Base-by-base conservation (phyloP, 495 filamentous ascomycete genomes). In the Talaromyces proteolyticus region DNA sequence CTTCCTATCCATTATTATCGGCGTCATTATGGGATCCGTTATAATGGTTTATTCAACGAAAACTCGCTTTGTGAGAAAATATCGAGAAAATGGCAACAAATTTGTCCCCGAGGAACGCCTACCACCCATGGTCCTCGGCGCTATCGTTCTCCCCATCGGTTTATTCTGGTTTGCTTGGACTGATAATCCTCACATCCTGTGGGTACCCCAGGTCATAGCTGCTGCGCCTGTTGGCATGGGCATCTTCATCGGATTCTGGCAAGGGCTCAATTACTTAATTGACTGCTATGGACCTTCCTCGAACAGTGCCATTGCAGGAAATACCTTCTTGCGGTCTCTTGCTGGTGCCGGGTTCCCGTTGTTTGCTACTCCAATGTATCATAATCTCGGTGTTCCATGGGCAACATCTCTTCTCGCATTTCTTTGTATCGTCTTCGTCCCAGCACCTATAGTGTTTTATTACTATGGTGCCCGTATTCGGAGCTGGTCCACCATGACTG, bases 281-380 rank as follows among this genome's bases (percentile, higher is more conserved):
- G 87, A 91, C 57, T 85, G 85, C 10, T 90, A 91, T 63, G 77
- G 79, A 49, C 77, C 86, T 43, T 88, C 81, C 37, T 68, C 87
- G 0, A 87, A 87, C 3, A 79, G 73, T 19, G 87, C 87, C 1
- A 71, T 86, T 57, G 85, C 87, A 0, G 85, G 82, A 0, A 77
- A 82, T 0, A 76, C 75, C 0, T 79, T 77, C 43, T 64, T 76
- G 22, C 71, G 87, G 2, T 79, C 74, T 24, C 64, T 85, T 12
- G 71, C 85, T 22, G 87, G 82, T 0, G 84, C 84, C 0, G 65
- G 70, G 3, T 62, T 77, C 18, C 73, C 74, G 6, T 58, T 79
- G 3, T 74, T 73, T 11, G 67, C 67, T 6, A 58, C 59, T 12
- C 61, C 63, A 4, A 60, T 77, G 23, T 77, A 74, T 53, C 26